Conservation (phyloP, 148 eudicot genomes). For the Amaranthus palmeri region DNA sequence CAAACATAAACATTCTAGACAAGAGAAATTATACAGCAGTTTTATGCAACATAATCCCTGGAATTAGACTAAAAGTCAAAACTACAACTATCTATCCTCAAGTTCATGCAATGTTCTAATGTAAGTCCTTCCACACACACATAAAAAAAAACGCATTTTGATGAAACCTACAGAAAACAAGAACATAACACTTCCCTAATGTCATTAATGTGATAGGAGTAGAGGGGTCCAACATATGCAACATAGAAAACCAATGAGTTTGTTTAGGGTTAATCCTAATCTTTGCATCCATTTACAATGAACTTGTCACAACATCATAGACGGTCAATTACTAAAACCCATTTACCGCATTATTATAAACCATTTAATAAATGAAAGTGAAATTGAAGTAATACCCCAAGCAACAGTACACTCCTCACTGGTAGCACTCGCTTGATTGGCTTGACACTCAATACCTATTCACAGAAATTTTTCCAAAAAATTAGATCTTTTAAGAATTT, state of each 20-base stretch:
- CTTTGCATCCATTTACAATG: no score
- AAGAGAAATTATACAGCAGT: neutral
- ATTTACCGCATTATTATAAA: neutral
- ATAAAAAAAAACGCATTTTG: neutral
- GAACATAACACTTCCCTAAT: neutral
- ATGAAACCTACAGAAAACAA: neutral
- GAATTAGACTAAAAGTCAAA: neutral
- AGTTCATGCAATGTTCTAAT: neutral
- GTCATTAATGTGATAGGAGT: no score
- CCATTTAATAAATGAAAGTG: neutral
- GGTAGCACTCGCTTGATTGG: slow-evolving; percentile 87
- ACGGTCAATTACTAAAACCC: no score
- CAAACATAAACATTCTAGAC: neutral
- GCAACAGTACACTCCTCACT: slow-evolving; percentile 92
- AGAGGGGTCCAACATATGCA: no score
- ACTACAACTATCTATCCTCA: neutral
- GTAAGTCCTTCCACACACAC: neutral
- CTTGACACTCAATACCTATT: slow-evolving; percentile 84
- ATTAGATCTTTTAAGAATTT: neutral
- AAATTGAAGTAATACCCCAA: slow-evolving; percentile 51
- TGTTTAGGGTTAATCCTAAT: no score
- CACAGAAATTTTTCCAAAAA: slow-evolving; percentile 25
- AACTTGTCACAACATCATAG: no score
- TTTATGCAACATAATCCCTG: neutral
- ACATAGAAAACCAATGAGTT: no score